A percentile compares a stretch with the other conserved stretches of the same genome.
Evolutionary conservation across 805 yeast genomes (phyloP).

Genomic region (Lipomyces spencermartinsiae): DNA sequence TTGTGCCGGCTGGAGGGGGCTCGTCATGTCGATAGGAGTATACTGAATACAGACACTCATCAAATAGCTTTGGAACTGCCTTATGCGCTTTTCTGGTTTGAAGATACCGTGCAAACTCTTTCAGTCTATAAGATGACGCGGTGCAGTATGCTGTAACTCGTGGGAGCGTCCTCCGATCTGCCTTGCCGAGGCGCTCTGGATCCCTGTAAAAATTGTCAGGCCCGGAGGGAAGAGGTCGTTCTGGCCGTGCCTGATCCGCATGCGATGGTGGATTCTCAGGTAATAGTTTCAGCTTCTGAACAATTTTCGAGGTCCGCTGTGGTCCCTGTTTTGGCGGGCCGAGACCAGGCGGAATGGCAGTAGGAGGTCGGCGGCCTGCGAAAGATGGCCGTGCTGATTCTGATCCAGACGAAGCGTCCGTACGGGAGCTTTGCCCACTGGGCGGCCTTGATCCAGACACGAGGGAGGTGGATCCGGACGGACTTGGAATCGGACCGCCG

Average conservation of each 20-base stretch:
- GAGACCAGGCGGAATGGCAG: constrained; percentile 16
- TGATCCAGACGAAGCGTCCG: background rate
- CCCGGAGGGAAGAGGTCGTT: constrained; percentile 56
- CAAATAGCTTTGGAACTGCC: constrained; percentile 85
- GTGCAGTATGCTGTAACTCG: constrained; percentile 97
- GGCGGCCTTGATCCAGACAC: background rate
- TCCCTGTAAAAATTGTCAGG: constrained; percentile 80
- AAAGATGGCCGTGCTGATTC: background rate
- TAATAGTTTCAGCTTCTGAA: constrained; percentile 85
- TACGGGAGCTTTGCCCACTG: background rate
- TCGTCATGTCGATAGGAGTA: constrained; percentile 54
- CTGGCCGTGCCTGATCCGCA: background rate
- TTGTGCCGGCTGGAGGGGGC: constrained; percentile 2
- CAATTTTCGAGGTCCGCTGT: constrained; percentile 80
- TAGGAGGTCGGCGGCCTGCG: constrained; percentile 9
- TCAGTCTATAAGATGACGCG: constrained; percentile 89
- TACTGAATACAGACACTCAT: constrained; percentile 94
- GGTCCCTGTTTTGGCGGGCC: constrained; percentile 46
- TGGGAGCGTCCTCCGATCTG: constrained; percentile 81
- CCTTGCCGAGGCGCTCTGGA: constrained; percentile 90
- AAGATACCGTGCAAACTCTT: constrained; percentile 83
- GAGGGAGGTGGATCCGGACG: background rate
- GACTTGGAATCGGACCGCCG: constrained; percentile 5
- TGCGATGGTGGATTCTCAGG: constrained; percentile 57
- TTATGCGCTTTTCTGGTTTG: constrained; percentile 64